phyloP scores from a whole-genome alignment of 2,329 filamentous ascomycete genomes.

The Phaeosphaeriaceae sp. region DNA sequence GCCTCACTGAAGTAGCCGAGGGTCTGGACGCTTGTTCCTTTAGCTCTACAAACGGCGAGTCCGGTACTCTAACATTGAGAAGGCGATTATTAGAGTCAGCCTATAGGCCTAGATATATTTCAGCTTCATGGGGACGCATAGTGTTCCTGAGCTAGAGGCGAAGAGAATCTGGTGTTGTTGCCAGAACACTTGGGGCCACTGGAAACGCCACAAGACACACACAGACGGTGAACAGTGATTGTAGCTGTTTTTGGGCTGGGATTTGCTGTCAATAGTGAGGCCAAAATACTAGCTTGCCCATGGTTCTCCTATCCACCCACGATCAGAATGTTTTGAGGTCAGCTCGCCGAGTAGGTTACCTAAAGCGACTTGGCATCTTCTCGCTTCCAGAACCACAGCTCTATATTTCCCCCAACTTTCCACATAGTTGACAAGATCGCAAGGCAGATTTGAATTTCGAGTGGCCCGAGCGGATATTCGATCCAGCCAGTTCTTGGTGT shows the following conservation, averaged over 20 bases:
- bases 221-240: conserved; percentile 1
- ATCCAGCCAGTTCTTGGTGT: conserved; percentile 2
- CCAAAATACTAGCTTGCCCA: neutral
- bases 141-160: neutral
- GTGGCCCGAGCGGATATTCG: neutral
- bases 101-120: neutral
- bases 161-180: neutral
- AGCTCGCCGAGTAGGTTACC: neutral
- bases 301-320: conserved; percentile 1
- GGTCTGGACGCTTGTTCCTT: conserved; percentile 10
- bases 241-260: neutral
- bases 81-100: conserved; percentile 3
- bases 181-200: neutral
- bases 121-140: neutral
- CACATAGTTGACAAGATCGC: neutral
- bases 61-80: conserved; percentile 6
- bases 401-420: neutral
- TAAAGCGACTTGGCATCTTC: conserved; percentile 1
- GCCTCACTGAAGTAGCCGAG: conserved; percentile 8
- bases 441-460: neutral
- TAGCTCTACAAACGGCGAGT: conserved; percentile 16
- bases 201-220: neutral
- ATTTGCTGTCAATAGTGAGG: neutral
- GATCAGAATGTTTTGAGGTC: neutral
- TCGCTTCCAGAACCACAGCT: neutral